Conservation (phyloP, 805 yeast species). For the Candida ortonii region DNA sequence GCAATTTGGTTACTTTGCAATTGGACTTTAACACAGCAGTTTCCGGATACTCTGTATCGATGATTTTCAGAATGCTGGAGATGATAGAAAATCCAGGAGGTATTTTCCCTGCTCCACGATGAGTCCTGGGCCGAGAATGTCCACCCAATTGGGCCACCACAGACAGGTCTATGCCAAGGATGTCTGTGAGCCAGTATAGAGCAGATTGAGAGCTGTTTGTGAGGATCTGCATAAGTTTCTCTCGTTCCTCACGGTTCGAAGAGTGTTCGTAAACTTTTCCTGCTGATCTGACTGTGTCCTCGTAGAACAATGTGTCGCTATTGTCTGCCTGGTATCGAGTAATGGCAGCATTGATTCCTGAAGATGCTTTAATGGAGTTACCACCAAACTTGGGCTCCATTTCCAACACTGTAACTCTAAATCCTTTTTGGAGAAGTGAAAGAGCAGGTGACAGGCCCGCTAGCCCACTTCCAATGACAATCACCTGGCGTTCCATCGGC, state of each 20-base stretch:
- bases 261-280: constrained; percentile 38
- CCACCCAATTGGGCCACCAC: constrained; percentile 79
- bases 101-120: constrained; percentile 65
- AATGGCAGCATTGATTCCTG: constrained; percentile 71
- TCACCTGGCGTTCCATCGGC: constrained; percentile 29
- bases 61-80: constrained; percentile 47
- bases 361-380: constrained; percentile 64
- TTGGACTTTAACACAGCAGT: constrained; percentile 33
- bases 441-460: constrained; percentile 47
- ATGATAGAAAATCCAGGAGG: constrained; percentile 69
- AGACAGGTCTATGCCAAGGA: constrained; percentile 59
- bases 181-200: constrained; percentile 65
- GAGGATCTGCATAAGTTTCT: constrained; percentile 55
- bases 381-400: constrained; percentile 63
- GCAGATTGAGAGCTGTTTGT: constrained; percentile 64
- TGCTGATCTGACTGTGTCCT: constrained; percentile 69
- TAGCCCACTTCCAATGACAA: constrained; percentile 55
- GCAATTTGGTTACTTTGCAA: constrained; percentile 39
- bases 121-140: constrained; percentile 77
- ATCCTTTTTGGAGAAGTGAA: constrained; percentile 34
- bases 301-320: constrained; percentile 52
- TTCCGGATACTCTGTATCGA: constrained; percentile 44
- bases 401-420: constrained; percentile 52
- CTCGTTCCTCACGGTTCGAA: constrained; percentile 40
- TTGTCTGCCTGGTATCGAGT: constrained; percentile 64